phyloP scores from a whole-genome alignment of 2,329 filamentous ascomycete species.

The Apiospora marii region DNA sequence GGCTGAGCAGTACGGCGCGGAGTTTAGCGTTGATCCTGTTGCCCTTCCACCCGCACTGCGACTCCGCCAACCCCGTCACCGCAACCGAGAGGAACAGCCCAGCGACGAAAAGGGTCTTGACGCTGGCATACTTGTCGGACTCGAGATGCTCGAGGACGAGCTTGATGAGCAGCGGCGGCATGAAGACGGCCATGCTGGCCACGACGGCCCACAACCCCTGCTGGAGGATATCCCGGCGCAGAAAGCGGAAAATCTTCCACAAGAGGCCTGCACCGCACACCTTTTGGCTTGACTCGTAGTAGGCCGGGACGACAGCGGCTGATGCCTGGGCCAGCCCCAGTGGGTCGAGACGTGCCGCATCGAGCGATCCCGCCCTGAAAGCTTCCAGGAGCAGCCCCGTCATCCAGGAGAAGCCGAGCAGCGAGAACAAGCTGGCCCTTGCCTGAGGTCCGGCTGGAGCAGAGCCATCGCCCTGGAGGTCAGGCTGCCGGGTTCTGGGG shows the following conservation, averaged over 20 bases:
- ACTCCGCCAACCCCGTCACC: not conserved
- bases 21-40: not conserved
- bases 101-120: not conserved
- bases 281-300: not conserved
- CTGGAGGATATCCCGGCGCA: not conserved
- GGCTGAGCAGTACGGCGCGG: not conserved
- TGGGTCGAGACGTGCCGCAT: not conserved
- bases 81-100: not conserved
- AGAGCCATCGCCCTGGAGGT: not conserved
- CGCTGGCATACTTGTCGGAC: not conserved
- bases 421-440: not conserved
- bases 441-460: not conserved
- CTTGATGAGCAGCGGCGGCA: slow-evolving; percentile 7
- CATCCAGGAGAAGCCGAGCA: not conserved
- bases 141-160: not conserved
- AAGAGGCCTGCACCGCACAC: not conserved
- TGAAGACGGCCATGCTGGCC: not conserved
- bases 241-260: not conserved
- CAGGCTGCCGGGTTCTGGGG: not conserved
- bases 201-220: not conserved
- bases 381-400: not conserved
- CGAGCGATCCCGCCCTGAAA: not conserved
- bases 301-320: not conserved
- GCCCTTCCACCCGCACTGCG: slow-evolving; percentile 2
- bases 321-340: not conserved